A percentile compares a stretch with the other conserved stretches of the same genome.
phyloP scores from a whole-genome alignment of 352 stramenopile species.

The Aphanomyces cochlioides region DNA sequence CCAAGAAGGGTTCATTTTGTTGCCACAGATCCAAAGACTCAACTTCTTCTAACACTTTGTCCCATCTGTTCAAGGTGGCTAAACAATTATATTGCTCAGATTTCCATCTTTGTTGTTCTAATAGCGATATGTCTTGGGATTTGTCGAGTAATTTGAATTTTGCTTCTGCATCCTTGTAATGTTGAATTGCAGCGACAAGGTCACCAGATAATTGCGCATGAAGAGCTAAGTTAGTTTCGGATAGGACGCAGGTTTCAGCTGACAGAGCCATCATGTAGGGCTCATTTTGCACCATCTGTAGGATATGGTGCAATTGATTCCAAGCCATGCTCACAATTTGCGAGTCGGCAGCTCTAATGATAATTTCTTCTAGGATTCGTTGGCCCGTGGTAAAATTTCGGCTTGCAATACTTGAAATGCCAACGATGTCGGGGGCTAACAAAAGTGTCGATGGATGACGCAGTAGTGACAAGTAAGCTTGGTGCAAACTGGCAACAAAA shows the following conservation, averaged over 20 bases:
- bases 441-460: conserved; percentile 26
- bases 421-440: conserved; percentile 44
- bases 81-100: conserved; percentile 65
- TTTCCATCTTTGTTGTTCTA: conserved; percentile 52
- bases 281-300: conserved; percentile 58
- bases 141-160: conserved; percentile 39
- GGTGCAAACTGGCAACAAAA: conserved; percentile 16
- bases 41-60: conserved; percentile 51
- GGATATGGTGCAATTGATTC: conserved; percentile 72
- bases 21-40: conserved; percentile 42
- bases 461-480: conserved; percentile 5
- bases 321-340: conserved; percentile 36
- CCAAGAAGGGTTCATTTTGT: conserved; percentile 56
- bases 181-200: conserved; percentile 59
- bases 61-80: conserved; percentile 67
- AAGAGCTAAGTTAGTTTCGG: conserved; percentile 57
- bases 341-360: conserved; percentile 37
- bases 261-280: conserved; percentile 61
- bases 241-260: conserved; percentile 46
- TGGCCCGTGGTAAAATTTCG: conserved; percentile 55
- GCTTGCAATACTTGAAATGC: conserved; percentile 57
- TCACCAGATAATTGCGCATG: conserved; percentile 65
- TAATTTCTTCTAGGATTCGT: conserved; percentile 58
- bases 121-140: conserved; percentile 34
- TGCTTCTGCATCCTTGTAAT: conserved; percentile 61